Conservation (phyloP, 1,284 basidiomycete genomes). For the Ganoderma meredithae region DNA sequence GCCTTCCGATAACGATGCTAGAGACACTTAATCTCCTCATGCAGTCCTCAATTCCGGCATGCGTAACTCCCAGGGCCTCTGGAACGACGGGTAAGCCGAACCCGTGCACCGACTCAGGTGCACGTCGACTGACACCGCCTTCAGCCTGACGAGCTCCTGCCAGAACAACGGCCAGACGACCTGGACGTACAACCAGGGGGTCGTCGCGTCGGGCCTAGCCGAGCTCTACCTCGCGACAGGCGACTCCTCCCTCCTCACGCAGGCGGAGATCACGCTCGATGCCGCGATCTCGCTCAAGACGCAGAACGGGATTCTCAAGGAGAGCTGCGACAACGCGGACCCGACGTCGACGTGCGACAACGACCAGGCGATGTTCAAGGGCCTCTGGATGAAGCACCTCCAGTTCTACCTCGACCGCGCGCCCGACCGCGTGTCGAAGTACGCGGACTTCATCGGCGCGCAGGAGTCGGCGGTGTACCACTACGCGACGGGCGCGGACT, state of each 20-base stretch:
- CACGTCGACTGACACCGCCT: neutral
- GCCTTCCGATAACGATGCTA: neutral
- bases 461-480: constrained; percentile 38
- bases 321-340: constrained; percentile 58
- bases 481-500: constrained; percentile 49
- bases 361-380: constrained; percentile 54
- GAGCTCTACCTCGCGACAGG: constrained; percentile 51
- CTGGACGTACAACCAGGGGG: constrained; percentile 64
- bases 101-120: neutral
- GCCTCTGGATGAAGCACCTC: constrained; percentile 40
- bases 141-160: constrained; percentile 40
- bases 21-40: constrained; percentile 3
- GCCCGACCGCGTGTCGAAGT: constrained; percentile 40
- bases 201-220: constrained; percentile 59
- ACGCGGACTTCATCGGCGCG: constrained; percentile 38
- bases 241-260: constrained; percentile 48
- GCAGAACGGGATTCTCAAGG: constrained; percentile 51
- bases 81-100: constrained; percentile 51
- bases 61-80: constrained; percentile 55
- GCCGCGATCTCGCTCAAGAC: constrained; percentile 53
- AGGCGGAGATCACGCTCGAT: constrained; percentile 61
- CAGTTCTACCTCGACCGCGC: constrained; percentile 44
- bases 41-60: constrained; percentile 56
- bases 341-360: constrained; percentile 49
- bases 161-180: constrained; percentile 60